Percentiles rank a stretch among this genome's conserved stretches.
Evolutionary conservation across 2,329 filamentous ascomycete genomes (phyloP).

Genomic region (Apiospora malaysiana): DNA sequence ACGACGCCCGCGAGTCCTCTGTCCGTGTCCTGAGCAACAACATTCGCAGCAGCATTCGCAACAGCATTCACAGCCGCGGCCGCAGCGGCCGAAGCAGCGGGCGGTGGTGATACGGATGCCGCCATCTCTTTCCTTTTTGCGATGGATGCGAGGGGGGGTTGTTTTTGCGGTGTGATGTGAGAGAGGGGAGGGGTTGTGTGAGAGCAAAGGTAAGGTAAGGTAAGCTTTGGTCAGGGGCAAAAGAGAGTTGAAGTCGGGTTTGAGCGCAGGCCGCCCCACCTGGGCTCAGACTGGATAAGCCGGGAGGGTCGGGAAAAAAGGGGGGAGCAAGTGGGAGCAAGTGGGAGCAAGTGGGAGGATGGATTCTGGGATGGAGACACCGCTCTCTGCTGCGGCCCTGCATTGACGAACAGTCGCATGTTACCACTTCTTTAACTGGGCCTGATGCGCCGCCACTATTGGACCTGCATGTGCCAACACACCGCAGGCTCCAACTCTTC

Average conservation of each 20-base stretch:
- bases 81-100: neutral
- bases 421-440: too few relatives aligned
- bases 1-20: neutral
- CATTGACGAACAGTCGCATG: too few relatives aligned
- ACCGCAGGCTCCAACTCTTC: too few relatives aligned
- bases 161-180: neutral
- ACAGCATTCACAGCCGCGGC: neutral
- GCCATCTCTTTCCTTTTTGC: neutral
- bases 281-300: neutral
- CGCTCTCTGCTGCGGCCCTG: too few relatives aligned
- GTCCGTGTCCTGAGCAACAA: neutral
- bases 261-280: neutral
- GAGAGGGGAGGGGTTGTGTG: neutral
- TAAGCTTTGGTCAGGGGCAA: neutral
- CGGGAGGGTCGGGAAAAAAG: conserved; percentile 9
- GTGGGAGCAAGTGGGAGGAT: too few relatives aligned
- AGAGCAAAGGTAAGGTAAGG: neutral
- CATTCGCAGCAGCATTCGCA: neutral
- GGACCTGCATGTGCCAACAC: too few relatives aligned
- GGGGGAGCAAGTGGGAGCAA: too few relatives aligned
- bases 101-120: neutral
- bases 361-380: neutral
- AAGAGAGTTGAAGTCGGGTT: neutral
- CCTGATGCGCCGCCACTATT: too few relatives aligned
- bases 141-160: neutral